Percentiles rank a stretch among this genome's conserved stretches.
These are phyloP conservation scores for Globisporangium orthogonon DNA, from an alignment of 352 stramenopile species.

Conservation along the genomic window DNA sequence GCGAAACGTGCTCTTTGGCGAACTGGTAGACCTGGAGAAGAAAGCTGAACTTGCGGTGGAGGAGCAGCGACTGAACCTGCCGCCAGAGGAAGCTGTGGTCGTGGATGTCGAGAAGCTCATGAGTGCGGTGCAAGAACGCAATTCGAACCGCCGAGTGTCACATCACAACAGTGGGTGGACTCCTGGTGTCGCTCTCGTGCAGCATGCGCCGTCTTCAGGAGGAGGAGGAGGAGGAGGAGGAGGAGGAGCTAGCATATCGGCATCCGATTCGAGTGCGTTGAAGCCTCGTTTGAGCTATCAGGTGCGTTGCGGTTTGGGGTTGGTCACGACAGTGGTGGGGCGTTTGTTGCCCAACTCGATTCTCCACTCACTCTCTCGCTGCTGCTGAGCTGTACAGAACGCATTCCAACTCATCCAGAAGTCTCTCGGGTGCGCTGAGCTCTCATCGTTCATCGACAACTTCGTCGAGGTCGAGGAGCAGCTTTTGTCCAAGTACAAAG, in stretches of 20 bases:
- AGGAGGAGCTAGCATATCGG: not conserved
- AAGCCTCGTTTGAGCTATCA: constrained; percentile 6
- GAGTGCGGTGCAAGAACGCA: constrained; percentile 39
- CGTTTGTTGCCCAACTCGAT: too few relatives aligned
- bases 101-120: constrained; percentile 60
- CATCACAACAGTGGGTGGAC: not conserved
- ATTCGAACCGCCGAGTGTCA: constrained; percentile 8
- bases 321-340: not conserved
- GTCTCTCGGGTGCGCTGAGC: constrained; percentile 20
- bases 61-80: constrained; percentile 48
- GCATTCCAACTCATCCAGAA: constrained; percentile 53
- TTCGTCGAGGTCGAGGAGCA: constrained; percentile 56
- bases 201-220: not conserved
- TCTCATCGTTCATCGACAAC: constrained; percentile 31
- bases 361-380: not conserved
- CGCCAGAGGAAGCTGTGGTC: constrained; percentile 52
- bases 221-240: not conserved
- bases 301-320: not conserved
- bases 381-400: constrained; percentile 14
- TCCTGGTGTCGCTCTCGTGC: not conserved
- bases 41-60: constrained; percentile 44
- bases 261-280: not conserved
- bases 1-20: constrained; percentile 40
- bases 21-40: constrained; percentile 53
- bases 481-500: constrained; percentile 60